Conservation (phyloP, 225 moss, liverwort and hornwort genomes). For the Ulota crispa region DNA sequence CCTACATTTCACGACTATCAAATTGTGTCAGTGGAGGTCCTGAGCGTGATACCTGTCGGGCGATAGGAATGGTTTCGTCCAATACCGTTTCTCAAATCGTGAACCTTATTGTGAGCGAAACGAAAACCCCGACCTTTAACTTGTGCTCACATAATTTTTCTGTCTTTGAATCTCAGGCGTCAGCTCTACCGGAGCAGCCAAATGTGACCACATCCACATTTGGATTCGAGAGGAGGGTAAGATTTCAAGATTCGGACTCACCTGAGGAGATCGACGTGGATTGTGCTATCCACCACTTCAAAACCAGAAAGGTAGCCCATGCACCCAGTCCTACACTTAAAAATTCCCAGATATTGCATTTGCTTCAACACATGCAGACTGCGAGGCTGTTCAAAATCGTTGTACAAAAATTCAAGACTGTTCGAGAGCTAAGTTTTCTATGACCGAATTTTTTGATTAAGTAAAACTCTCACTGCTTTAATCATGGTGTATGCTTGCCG, state of each 20-base stretch:
- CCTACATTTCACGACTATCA: not conserved
- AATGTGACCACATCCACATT: not conserved
- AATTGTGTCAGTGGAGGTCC: conserved; percentile 1
- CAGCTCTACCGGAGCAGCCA: not conserved
- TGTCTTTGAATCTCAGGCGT: conserved; percentile 4
- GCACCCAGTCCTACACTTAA: not conserved
- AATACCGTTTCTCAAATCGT: not conserved
- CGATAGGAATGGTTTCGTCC: not conserved
- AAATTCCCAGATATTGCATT: not conserved
- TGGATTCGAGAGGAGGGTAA: conserved; percentile 1
- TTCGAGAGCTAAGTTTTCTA: not conserved
- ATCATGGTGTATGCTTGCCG: not conserved
- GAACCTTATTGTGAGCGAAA: not conserved
- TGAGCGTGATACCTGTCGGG: not conserved
- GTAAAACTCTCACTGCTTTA: not conserved
- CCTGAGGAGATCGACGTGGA: conserved; percentile 2
- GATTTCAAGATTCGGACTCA: conserved; percentile 14
- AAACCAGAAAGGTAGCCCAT: conserved; percentile 23
- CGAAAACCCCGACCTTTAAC: conserved; percentile 4
- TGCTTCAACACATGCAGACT: not conserved
- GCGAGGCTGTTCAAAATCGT: not conserved
- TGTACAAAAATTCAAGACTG: not conserved
- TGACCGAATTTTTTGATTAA: not conserved
- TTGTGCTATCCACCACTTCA: conserved; percentile 5
- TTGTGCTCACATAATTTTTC: not conserved